Conservation (phyloP, 805 yeast species). For the Candida sakaeoensis region DNA sequence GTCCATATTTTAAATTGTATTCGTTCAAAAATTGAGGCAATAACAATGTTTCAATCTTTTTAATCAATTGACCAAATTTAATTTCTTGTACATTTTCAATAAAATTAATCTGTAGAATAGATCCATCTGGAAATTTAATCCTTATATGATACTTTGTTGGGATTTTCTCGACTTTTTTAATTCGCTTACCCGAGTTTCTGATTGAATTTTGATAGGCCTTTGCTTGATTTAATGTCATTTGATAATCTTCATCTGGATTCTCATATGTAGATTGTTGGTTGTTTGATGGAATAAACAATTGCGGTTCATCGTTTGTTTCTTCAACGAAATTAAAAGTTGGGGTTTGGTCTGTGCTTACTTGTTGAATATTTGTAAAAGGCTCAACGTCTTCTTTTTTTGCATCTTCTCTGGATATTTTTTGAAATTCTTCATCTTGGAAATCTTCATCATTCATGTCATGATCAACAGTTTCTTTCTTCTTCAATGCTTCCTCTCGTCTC, state of each 20-base stretch:
- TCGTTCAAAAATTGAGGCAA: constrained; percentile 23
- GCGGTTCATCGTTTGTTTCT: constrained; percentile 15
- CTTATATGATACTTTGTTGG: constrained; percentile 31
- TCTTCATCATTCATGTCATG: constrained; percentile 5
- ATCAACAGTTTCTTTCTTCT: background rate
- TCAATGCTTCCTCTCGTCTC: constrained; percentile 9
- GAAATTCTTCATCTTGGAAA: background rate
- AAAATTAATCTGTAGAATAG: constrained; percentile 33
- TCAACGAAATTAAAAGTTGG: constrained; percentile 1
- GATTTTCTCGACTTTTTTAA: constrained; percentile 7
- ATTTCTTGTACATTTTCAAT: constrained; percentile 17
- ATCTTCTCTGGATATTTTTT: background rate
- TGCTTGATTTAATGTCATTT: constrained; percentile 36
- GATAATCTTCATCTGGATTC: constrained; percentile 41
- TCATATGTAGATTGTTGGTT: constrained; percentile 20
- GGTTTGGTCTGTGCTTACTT: too few relatives aligned
- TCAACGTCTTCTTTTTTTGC: background rate
- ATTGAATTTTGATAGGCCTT: constrained; percentile 33
- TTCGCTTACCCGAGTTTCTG: constrained; percentile 20
- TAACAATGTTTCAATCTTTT: constrained; percentile 32
- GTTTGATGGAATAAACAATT: constrained; percentile 18
- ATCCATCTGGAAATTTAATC: constrained; percentile 36
- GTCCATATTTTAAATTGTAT: constrained; percentile 31
- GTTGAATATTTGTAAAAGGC: background rate
- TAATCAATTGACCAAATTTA: constrained; percentile 35